phyloP scores from a whole-genome alignment of 2,329 filamentous ascomycete species.

The Fonsecaea pugnacius region DNA sequence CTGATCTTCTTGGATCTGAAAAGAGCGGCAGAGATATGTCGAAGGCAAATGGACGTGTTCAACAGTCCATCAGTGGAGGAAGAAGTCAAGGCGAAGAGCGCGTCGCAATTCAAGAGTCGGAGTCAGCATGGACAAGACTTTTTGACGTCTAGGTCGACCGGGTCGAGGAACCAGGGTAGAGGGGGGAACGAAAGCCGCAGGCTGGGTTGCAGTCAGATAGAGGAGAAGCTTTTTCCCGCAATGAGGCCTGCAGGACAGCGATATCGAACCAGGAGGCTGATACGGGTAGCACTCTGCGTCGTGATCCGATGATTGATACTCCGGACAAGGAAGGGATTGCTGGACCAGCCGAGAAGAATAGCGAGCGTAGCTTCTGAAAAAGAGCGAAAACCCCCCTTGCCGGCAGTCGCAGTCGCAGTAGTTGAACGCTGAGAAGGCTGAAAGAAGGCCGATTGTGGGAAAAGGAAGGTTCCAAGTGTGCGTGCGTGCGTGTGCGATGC shows the following conservation, averaged over 20 bases:
- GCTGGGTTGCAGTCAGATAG: conserved; percentile 13
- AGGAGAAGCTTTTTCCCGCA: conserved; percentile 11
- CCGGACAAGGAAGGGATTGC: conserved; percentile 21
- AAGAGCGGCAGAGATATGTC: conserved; percentile 18
- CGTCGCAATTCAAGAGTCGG: conserved; percentile 7
- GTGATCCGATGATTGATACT: conserved; percentile 3
- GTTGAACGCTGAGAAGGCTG: background rate
- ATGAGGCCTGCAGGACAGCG: conserved; percentile 1
- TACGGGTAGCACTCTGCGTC: conserved; percentile 15
- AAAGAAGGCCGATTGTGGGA: background rate
- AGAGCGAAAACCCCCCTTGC: conserved; percentile 11
- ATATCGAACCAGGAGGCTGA: conserved; percentile 11
- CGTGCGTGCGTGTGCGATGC: conserved; percentile 8
- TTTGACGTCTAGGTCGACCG: conserved; percentile 13
- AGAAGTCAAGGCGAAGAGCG: conserved; percentile 19
- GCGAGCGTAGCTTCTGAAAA: conserved; percentile 7
- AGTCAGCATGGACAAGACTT: conserved; percentile 15
- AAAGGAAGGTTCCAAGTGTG: conserved; percentile 5
- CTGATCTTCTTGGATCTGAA: conserved; percentile 2
- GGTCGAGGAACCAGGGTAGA: conserved; percentile 15
- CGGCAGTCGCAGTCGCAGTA: conserved; percentile 1
- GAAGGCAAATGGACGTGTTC: conserved; percentile 16
- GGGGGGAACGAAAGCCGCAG: background rate
- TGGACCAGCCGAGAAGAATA: conserved; percentile 27
- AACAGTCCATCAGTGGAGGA: conserved; percentile 16